Evolutionary conservation across 768 basidiomycete species (phyloP).

Genomic region (Phylloporus sp.): DNA sequence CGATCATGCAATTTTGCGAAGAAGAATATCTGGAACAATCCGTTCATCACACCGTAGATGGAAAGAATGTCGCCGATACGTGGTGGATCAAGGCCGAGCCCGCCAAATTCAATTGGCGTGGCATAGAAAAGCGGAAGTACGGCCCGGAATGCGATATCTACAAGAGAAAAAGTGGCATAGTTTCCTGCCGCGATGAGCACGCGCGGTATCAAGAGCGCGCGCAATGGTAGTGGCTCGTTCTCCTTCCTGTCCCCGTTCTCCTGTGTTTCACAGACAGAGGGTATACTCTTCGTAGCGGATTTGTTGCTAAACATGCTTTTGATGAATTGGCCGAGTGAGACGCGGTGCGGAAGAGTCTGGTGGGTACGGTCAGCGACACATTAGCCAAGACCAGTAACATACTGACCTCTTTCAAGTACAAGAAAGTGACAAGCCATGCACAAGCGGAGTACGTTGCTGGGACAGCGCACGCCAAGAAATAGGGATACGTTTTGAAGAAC

Average conservation of each 20-base stretch:
- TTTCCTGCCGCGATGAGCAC: conserved; percentile 56
- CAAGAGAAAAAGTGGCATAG: conserved; percentile 55
- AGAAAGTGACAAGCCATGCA: conserved; percentile 44
- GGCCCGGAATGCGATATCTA: conserved; percentile 60
- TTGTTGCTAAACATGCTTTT: too few species aligned
- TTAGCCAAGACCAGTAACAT: too few species aligned
- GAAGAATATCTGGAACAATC: conserved; percentile 54
- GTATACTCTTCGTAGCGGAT: too few species aligned
- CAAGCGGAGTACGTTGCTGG: conserved; percentile 50
- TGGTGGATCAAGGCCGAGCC: conserved; percentile 24
- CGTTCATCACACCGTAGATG: conserved; percentile 22
- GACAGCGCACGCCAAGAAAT: conserved; percentile 67
- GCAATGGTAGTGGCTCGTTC: conserved; percentile 39
- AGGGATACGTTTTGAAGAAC: conserved; percentile 65
- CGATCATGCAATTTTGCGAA: conserved; percentile 53
- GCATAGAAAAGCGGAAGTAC: conserved; percentile 32
- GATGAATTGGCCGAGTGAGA: too few species aligned
- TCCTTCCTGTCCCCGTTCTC: too few species aligned
- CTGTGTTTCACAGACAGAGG: too few species aligned
- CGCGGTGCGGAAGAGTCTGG: too few species aligned
- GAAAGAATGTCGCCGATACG: conserved; percentile 29
- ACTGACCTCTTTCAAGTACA: conserved; percentile 53
- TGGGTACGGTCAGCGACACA: too few species aligned
- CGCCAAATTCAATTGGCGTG: conserved; percentile 28
- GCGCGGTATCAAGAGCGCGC: conserved; percentile 42